These are phyloP conservation scores for Calonectria pseudoreteaudii DNA, from an alignment of 2,329 filamentous ascomycete species.

Conservation along the genomic window DNA sequence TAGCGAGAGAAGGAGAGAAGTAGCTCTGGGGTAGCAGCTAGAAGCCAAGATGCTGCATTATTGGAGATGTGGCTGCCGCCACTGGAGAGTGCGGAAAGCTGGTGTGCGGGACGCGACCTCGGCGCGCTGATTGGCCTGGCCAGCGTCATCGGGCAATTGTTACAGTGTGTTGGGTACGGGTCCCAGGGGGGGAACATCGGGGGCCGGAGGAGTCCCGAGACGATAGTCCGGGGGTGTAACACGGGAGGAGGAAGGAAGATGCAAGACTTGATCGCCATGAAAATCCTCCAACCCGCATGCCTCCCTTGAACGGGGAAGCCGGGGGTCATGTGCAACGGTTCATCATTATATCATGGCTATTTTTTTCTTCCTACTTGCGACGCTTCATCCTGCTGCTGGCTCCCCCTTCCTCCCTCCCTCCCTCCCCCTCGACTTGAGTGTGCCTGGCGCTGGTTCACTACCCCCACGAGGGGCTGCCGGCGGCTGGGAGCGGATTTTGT, in stretches of 20 bases:
- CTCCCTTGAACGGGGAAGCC: background rate
- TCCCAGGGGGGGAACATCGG: conserved; percentile 8
- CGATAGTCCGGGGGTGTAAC: background rate
- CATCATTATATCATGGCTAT: background rate
- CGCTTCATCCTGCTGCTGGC: background rate
- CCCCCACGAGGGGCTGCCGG: conserved; percentile 6
- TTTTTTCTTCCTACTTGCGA: background rate
- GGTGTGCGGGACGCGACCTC: conserved; percentile 7
- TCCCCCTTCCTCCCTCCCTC: background rate
- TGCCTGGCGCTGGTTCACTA: background rate
- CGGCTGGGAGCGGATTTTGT: conserved; percentile 29
- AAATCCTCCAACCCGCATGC: background rate
- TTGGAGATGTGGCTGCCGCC: conserved; percentile 38
- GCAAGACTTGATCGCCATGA: background rate
- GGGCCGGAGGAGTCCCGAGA: conserved; percentile 18
- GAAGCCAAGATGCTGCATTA: conserved; percentile 17
- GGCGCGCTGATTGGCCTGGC: conserved; percentile 35
- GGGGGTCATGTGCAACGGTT: background rate
- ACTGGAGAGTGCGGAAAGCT: conserved; percentile 25
- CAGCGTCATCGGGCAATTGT: background rate
- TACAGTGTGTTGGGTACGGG: conserved; percentile 7
- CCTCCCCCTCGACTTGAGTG: background rate
- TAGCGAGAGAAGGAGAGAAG: conserved; percentile 3
- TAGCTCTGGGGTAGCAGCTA: conserved; percentile 27
- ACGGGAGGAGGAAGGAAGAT: background rate